Base-by-base conservation (phyloP, 2,329 filamentous ascomycete genomes). In the Fusarium acutatum region DNA sequence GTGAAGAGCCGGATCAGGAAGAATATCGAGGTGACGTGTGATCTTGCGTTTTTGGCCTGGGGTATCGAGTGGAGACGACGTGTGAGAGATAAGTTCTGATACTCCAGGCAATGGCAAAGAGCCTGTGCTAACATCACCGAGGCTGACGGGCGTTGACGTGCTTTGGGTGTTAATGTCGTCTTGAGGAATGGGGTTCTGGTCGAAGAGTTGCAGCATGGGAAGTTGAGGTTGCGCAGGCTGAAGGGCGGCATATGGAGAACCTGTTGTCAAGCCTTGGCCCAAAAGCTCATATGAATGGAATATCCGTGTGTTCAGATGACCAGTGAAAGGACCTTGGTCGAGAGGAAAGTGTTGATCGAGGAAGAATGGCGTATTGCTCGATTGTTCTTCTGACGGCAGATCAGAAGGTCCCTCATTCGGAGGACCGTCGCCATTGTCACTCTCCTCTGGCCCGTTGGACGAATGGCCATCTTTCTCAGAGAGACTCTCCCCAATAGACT, bases 281-380 rank as follows among this genome's bases (percentile, higher is more conserved):
- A 71, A 8, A 0, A 76, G 62, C 3, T 76, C 74, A 41, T 77
- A 77, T 0, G 71, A 75, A 28, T 77, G 64, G 11, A 75, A 76
- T 11, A 77, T 62, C 6, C 75, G 35, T 0, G 75, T 69, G 30
- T 64, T 75, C 9, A 71, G 22, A 6, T 68, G 68, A 5, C 68
- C 53, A 17, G 59, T 60, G 14, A 62, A 56, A 13, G 69, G 37
- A 3, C 71, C 66, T 6, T 67, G 56, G 3, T 63, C 47, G 13
- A 57, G 26, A 5, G 54, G 14, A 11, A 67, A 32, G 0, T 56
- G 54, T 4, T 69, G 46, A 14, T 34, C 32, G 1, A 56, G 41
- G 3, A 30, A 63, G 8, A 52, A 47, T 2, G 67, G 41, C 1
- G 60, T 46, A 1, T 46, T 35, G 15, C 5, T 40, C 7, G 66